Percentiles rank a stretch among this genome's conserved stretches.
Evolutionary conservation across 192 early-diverging fungal genomes (phyloP).

Genomic region (Geosiphon pyriformis): DNA sequence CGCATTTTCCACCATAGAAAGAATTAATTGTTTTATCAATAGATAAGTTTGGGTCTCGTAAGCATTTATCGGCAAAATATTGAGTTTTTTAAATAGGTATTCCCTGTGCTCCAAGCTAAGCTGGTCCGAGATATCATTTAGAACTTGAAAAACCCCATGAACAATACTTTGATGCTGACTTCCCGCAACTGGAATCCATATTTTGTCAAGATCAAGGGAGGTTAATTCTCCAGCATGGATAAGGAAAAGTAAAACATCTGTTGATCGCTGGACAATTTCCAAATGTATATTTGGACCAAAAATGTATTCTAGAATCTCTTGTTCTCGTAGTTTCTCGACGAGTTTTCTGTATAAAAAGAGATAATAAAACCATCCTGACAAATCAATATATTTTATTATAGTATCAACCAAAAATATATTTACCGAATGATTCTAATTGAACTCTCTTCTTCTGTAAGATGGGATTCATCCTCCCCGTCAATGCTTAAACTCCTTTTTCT

Average conservation of each 20-base stretch:
- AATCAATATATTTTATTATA: not conserved
- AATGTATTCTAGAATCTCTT: slow-evolving; percentile 39
- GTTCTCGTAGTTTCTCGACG: slow-evolving; percentile 30
- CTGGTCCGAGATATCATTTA: slow-evolving; percentile 34
- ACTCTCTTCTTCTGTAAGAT: slow-evolving; percentile 6
- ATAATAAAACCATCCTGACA: too few relatives aligned
- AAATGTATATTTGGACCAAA: slow-evolving; percentile 46
- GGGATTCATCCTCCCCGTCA: slow-evolving; percentile 13
- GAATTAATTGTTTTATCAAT: slow-evolving; percentile 13
- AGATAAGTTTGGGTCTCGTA: slow-evolving; percentile 30
- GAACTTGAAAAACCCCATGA: slow-evolving; percentile 42
- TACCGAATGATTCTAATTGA: slow-evolving; percentile 22
- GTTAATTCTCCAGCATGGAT: slow-evolving; percentile 34
- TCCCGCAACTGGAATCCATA: slow-evolving; percentile 41
- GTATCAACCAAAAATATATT: not conserved
- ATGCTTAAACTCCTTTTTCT: slow-evolving; percentile 28
- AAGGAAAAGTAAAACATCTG: slow-evolving; percentile 40
- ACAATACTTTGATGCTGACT: slow-evolving; percentile 46
- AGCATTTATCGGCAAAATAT: slow-evolving; percentile 29
- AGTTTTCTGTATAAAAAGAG: slow-evolving; percentile 24
- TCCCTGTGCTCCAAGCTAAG: slow-evolving; percentile 30
- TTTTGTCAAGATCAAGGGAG: slow-evolving; percentile 34
- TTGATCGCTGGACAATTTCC: slow-evolving; percentile 42
- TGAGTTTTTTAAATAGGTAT: slow-evolving; percentile 36
- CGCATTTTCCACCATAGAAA: not conserved